Percentiles rank a stretch among this genome's conserved stretches.
phyloP scores from a whole-genome alignment of 345 rosid genomes.

The Raphanus raphanistrum region DNA sequence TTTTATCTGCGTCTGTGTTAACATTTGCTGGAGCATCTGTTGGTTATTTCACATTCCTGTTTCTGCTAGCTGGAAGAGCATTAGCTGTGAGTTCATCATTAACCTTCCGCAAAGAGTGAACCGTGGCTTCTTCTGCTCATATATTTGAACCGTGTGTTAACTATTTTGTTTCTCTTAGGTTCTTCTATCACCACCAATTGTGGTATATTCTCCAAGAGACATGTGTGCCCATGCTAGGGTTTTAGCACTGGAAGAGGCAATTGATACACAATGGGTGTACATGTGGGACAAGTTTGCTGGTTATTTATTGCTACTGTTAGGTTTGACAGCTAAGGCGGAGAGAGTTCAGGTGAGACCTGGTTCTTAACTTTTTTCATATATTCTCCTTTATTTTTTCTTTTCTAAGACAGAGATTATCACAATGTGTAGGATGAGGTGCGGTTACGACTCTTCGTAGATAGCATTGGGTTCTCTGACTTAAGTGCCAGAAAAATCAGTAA shows the following conservation, averaged over 20 bases:
- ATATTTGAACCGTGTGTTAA: not conserved
- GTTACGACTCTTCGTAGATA: slow-evolving; percentile 91
- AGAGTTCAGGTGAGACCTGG: slow-evolving; percentile 73
- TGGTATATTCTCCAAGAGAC: slow-evolving; percentile 98
- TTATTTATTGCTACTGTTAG: slow-evolving; percentile 87
- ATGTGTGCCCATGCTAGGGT: slow-evolving; percentile 99
- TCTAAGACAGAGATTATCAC: slow-evolving; percentile 5
- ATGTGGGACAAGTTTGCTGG: slow-evolving; percentile 99
- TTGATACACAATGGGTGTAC: slow-evolving; percentile 99
- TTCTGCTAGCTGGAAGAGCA: slow-evolving; percentile 97
- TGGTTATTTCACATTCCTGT: slow-evolving; percentile 90
- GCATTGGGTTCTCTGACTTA: slow-evolving; percentile 95
- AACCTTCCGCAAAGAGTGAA: not conserved
- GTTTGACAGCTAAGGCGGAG: slow-evolving; percentile 98
- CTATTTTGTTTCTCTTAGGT: slow-evolving; percentile 52
- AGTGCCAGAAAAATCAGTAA: slow-evolving; percentile 97
- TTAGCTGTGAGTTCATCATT: slow-evolving; percentile 73
- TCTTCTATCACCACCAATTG: slow-evolving; percentile 98
- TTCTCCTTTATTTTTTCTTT: slow-evolving; percentile 20
- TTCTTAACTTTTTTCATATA: slow-evolving; percentile 16
- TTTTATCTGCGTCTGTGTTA: too few relatives aligned
- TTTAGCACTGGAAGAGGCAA: slow-evolving; percentile 96
- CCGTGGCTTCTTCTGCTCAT: slow-evolving; percentile 23
- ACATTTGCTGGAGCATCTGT: slow-evolving; percentile 99
- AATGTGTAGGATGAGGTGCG: slow-evolving; percentile 90